Percentiles rank a stretch among this genome's conserved stretches.
phyloP scores from a whole-genome alignment of 371 early-diverging fungal genomes.

The Rhizopus microsporus region DNA sequence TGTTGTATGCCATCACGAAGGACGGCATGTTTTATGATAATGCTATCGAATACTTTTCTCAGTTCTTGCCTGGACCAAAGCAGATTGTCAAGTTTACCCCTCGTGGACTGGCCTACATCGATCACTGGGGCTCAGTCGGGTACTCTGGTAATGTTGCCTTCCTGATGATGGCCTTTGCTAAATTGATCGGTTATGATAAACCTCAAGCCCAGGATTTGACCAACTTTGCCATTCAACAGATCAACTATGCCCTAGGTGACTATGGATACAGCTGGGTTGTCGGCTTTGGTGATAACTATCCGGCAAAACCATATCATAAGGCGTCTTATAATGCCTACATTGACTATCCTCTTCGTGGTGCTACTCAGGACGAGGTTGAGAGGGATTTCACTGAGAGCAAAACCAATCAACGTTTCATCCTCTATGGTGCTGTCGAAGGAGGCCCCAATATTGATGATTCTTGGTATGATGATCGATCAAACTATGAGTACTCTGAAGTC shows the following conservation, averaged over 20 bases:
- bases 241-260: constrained; percentile 63
- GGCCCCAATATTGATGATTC: constrained; percentile 56
- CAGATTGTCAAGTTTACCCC: constrained; percentile 54
- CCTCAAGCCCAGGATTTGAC: constrained; percentile 37
- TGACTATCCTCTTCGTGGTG: constrained; percentile 57
- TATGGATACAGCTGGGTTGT: constrained; percentile 60
- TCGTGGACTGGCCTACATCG: constrained; percentile 56
- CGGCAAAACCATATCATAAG: constrained; percentile 57
- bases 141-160: constrained; percentile 56
- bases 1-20: constrained; percentile 51
- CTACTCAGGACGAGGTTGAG: constrained; percentile 45
- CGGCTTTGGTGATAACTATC: constrained; percentile 59
- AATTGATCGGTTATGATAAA: constrained; percentile 37
- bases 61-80: constrained; percentile 47
- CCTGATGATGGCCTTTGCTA: constrained; percentile 55
- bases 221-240: constrained; percentile 55
- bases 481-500: constrained; percentile 55
- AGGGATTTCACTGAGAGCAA: constrained; percentile 47
- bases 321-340: constrained; percentile 59
- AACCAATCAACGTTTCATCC: constrained; percentile 49
- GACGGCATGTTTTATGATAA: constrained; percentile 49
- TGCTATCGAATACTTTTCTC: constrained; percentile 50
- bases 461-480: constrained; percentile 58
- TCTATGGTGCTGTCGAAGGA: constrained; percentile 60
- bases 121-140: constrained; percentile 59